Evolutionary conservation across 2,329 filamentous ascomycete species (phyloP).

Genomic region (Apiospora malaysiana): DNA sequence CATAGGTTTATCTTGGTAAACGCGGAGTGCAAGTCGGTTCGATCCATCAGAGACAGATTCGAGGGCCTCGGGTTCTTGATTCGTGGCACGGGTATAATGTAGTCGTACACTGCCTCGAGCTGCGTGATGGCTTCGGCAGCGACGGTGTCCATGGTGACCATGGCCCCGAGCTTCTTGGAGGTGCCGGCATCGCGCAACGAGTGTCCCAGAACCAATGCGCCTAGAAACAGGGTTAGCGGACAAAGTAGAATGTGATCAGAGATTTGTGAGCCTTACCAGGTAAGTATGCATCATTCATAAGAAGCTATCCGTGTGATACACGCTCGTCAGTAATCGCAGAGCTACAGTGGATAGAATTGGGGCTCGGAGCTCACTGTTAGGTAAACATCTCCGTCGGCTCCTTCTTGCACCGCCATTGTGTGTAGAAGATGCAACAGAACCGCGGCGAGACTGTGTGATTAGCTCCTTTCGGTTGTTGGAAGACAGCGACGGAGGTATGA

Average conservation of each 20-base stretch:
- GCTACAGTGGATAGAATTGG: conserved; percentile 55
- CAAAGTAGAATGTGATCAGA: conserved; percentile 24
- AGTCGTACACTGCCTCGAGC: conserved; percentile 85
- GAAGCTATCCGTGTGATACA: conserved; percentile 64
- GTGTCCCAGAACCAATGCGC: conserved; percentile 91
- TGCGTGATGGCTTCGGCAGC: conserved; percentile 77
- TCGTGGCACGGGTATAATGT: conserved; percentile 82
- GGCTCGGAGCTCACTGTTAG: conserved; percentile 23
- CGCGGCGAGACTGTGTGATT: background rate
- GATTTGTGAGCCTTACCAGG: conserved; percentile 67
- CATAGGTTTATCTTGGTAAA: conserved; percentile 98
- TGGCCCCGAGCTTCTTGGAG: conserved; percentile 80
- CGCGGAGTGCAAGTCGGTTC: conserved; percentile 85
- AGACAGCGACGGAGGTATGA: background rate
- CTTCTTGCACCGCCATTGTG: conserved; percentile 46
- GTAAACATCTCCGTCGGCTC: conserved; percentile 25
- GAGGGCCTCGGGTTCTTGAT: conserved; percentile 78
- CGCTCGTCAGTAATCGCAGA: background rate
- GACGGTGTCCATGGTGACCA: conserved; percentile 82
- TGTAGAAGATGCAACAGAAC: conserved; percentile 20
- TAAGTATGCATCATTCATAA: conserved; percentile 90
- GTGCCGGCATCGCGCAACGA: conserved; percentile 91
- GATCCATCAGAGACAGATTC: conserved; percentile 91
- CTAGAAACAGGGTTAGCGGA: conserved; percentile 51
- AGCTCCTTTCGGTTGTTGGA: background rate